A percentile compares a stretch with the other conserved stretches of the same genome.
Conservation (phyloP, 2,329 filamentous ascomycete species). For the Chaetothyriales sp. region DNA sequence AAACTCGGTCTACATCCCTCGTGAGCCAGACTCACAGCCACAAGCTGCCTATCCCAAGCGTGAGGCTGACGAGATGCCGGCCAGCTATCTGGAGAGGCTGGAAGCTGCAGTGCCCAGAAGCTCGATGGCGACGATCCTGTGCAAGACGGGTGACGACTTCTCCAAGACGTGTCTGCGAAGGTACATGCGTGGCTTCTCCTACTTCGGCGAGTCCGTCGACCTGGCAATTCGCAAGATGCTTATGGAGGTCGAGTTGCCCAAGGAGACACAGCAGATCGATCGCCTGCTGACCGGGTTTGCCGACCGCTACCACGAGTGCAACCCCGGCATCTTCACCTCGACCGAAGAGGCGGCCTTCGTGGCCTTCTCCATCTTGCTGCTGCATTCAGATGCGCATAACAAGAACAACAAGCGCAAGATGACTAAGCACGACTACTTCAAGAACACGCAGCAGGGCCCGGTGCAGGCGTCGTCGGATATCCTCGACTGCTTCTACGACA, state of each 20-base stretch:
- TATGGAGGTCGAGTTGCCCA: slow-evolving; percentile 91
- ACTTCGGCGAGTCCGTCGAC: slow-evolving; percentile 94
- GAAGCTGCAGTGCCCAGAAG: slow-evolving; percentile 69
- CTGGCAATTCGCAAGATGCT: slow-evolving; percentile 93
- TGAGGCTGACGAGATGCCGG: slow-evolving; percentile 76
- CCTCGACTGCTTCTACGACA: slow-evolving; percentile 93
- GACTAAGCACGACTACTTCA: slow-evolving; percentile 89
- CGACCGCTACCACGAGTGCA: slow-evolving; percentile 95
- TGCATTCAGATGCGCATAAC: slow-evolving; percentile 99
- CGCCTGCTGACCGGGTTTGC: slow-evolving; percentile 87
- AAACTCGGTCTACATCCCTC: slow-evolving; percentile 65
- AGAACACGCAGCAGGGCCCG: slow-evolving; percentile 81
- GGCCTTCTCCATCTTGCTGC: slow-evolving; percentile 86
- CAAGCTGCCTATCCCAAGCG: slow-evolving; percentile 58
- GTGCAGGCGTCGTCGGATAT: slow-evolving; percentile 69
- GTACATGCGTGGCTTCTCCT: slow-evolving; percentile 88
- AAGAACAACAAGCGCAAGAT: slow-evolving; percentile 99
- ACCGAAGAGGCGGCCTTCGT: slow-evolving; percentile 93
- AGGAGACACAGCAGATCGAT: slow-evolving; percentile 97
- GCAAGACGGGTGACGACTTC: slow-evolving; percentile 76
- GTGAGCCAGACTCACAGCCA: slow-evolving; percentile 41
- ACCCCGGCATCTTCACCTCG: slow-evolving; percentile 69
- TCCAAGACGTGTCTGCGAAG: slow-evolving; percentile 72
- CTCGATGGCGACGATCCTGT: slow-evolving; percentile 70
- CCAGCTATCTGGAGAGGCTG: slow-evolving; percentile 71